These are phyloP conservation scores for Platismatia glauca DNA, from an alignment of 495 filamentous ascomycete genomes.

Conservation along the genomic window DNA sequence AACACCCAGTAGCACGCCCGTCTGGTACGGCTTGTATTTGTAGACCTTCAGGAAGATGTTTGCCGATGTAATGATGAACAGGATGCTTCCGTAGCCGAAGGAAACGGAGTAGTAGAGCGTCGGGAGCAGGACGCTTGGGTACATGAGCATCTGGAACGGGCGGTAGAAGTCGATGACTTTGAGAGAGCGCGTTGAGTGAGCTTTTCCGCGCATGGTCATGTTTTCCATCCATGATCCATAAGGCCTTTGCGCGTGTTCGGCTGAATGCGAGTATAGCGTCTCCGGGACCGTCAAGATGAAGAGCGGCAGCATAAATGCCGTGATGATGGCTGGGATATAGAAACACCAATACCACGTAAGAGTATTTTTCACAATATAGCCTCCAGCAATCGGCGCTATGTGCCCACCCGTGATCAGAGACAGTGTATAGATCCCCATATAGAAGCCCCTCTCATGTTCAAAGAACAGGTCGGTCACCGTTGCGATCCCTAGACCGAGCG, in stretches of 20 bases:
- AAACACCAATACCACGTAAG: slow-evolving; percentile 27
- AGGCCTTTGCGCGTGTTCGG: slow-evolving; percentile 14
- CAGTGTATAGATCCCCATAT: slow-evolving; percentile 27
- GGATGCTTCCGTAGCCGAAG: slow-evolving; percentile 25
- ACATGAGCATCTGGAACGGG: slow-evolving; percentile 27
- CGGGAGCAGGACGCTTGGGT: slow-evolving; percentile 25
- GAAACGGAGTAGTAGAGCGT: slow-evolving; percentile 22
- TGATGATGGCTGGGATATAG: slow-evolving; percentile 25
- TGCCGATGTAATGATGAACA: slow-evolving; percentile 28
- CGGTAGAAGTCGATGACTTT: slow-evolving; percentile 22
- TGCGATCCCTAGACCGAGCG: slow-evolving; percentile 32
- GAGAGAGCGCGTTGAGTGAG: slow-evolving; percentile 19
- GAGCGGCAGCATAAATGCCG: slow-evolving; percentile 17
- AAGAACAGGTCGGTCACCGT: slow-evolving; percentile 38
- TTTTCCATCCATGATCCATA: slow-evolving; percentile 20
- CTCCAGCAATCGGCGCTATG: slow-evolving; percentile 26
- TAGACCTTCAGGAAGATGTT: slow-evolving; percentile 24
- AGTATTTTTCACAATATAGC: slow-evolving; percentile 22
- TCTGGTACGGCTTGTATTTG: slow-evolving; percentile 27
- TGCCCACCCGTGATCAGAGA: slow-evolving; percentile 26
- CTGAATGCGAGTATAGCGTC: slow-evolving; percentile 25
- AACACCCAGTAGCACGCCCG: slow-evolving; percentile 28
- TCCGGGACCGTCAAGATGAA: slow-evolving; percentile 28
- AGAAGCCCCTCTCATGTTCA: slow-evolving; percentile 33
- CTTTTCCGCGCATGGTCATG: slow-evolving; percentile 22